Evolutionary conservation across 2,329 filamentous ascomycete genomes (phyloP).

Genomic region (Pyricularia pennisetigena): DNA sequence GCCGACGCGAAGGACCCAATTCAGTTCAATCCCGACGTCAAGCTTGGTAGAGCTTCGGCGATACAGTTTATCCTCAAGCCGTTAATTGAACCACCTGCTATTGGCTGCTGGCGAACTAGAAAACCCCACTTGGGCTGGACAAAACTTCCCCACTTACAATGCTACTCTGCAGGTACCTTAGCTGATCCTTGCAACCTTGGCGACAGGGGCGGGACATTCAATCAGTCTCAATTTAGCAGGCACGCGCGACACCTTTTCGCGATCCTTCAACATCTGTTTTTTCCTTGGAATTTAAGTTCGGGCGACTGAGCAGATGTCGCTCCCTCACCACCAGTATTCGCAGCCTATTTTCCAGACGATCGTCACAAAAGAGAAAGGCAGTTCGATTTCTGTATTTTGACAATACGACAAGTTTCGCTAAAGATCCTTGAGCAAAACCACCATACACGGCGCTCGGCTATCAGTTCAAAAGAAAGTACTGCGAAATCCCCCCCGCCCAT

Average conservation of each 20-base stretch:
- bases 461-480: not conserved
- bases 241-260: not conserved
- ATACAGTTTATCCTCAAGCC: slow-evolving; percentile 1
- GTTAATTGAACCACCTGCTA: not conserved
- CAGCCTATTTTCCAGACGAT: not conserved
- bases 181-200: not conserved
- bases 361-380: not conserved
- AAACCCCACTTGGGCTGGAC: not conserved
- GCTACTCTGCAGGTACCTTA: not conserved
- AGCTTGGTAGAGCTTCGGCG: not conserved
- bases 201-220: not conserved
- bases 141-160: not conserved
- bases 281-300: not conserved
- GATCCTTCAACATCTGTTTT: not conserved
- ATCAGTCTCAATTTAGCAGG: not conserved
- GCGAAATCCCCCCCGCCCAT: not conserved
- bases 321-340: not conserved
- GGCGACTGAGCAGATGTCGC: not conserved
- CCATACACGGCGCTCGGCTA: not conserved
- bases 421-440: not conserved
- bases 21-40: not conserved
- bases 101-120: not conserved
- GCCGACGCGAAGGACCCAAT: not conserved
- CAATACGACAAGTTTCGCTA: not conserved
- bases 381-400: not conserved